These are phyloP conservation scores for Mantamonas sphyraenae DNA, from an alignment of 78 protist genomes.

Conservation along the genomic window DNA sequence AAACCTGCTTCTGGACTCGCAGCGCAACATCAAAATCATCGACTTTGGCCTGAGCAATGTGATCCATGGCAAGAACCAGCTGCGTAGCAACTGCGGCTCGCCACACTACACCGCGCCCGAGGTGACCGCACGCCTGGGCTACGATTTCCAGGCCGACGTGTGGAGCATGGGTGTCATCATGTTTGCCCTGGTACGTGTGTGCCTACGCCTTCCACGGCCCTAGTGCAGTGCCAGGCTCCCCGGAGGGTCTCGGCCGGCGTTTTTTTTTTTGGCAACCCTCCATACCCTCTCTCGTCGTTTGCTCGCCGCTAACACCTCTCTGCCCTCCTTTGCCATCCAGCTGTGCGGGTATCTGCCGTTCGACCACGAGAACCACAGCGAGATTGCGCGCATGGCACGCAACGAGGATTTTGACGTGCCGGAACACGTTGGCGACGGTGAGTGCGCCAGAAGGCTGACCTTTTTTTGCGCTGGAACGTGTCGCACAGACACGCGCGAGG, in stretches of 20 bases:
- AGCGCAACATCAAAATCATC: constrained; percentile 9
- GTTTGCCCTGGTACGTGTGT: no score
- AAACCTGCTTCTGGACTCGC: constrained; percentile 12
- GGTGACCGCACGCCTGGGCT: constrained; percentile 36
- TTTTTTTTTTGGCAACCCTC: no score
- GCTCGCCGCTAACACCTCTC: no score
- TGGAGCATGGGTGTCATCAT: constrained; percentile 41
- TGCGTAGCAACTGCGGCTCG: constrained; percentile 29
- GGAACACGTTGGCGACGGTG: no score
- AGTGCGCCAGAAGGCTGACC: no score
- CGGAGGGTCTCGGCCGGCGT: no score
- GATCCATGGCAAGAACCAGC: not conserved
- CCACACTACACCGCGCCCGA: constrained; percentile 69
- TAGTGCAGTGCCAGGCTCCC: no score
- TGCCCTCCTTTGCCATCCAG: no score
- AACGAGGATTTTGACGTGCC: not conserved
- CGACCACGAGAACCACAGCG: not conserved
- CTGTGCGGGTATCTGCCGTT: constrained; percentile 33
- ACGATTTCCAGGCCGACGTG: constrained; percentile 3
- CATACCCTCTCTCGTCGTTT: no score
- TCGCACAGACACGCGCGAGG: no score
- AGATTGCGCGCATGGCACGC: constrained; percentile 7
- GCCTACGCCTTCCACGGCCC: no score
- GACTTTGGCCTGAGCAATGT: constrained; percentile 14
- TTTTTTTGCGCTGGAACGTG: no score